phyloP scores from a whole-genome alignment of 306 rosid genomes.

The Potentilla sterilis region DNA sequence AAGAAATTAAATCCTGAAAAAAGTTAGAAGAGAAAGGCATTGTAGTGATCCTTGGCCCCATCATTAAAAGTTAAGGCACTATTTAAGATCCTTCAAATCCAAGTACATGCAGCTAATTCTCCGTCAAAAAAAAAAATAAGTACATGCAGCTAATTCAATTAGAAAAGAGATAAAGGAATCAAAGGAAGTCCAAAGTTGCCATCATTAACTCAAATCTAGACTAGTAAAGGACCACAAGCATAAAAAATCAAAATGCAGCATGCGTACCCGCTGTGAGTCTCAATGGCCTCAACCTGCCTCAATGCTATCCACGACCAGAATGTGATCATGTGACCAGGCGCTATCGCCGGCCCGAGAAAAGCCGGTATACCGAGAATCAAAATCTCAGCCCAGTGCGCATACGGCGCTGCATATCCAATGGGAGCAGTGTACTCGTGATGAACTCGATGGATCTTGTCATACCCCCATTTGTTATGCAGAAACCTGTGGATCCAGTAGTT shows the following conservation, averaged over 20 bases:
- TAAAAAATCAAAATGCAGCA: slow-evolving; percentile 9
- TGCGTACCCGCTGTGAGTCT: slow-evolving; percentile 79
- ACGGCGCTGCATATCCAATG: slow-evolving; percentile 69
- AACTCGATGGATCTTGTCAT: slow-evolving; percentile 69
- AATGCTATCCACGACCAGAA: slow-evolving; percentile 85
- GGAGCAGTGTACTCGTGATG: slow-evolving; percentile 89
- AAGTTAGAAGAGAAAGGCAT: slow-evolving; percentile 17
- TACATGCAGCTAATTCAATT: slow-evolving; percentile 8
- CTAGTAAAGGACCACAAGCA: slow-evolving; percentile 10
- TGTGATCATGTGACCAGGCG: slow-evolving; percentile 78
- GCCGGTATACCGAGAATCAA: slow-evolving; percentile 72
- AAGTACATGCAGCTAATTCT: slow-evolving; percentile 34
- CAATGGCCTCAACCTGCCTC: slow-evolving; percentile 80
- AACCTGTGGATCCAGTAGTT: slow-evolving; percentile 79
- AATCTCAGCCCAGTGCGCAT: slow-evolving; percentile 90
- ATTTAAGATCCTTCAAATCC: slow-evolving; percentile 45
- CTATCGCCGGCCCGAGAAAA: slow-evolving; percentile 74
- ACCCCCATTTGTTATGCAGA: slow-evolving; percentile 73
- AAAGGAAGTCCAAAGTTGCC: slow-evolving; percentile 31
- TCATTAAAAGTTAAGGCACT: slow-evolving; percentile 40
- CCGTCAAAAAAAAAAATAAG: too few relatives aligned
- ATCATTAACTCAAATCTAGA: slow-evolving; percentile 33
- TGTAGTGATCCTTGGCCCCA: slow-evolving; percentile 30
- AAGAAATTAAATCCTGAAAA: slow-evolving; percentile 13
- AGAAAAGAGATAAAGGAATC: slow-evolving; percentile 19